These are phyloP conservation scores for Rhytidiadelphus loreus DNA, from an alignment of 225 moss, liverwort and hornwort species.

Conservation along the genomic window DNA sequence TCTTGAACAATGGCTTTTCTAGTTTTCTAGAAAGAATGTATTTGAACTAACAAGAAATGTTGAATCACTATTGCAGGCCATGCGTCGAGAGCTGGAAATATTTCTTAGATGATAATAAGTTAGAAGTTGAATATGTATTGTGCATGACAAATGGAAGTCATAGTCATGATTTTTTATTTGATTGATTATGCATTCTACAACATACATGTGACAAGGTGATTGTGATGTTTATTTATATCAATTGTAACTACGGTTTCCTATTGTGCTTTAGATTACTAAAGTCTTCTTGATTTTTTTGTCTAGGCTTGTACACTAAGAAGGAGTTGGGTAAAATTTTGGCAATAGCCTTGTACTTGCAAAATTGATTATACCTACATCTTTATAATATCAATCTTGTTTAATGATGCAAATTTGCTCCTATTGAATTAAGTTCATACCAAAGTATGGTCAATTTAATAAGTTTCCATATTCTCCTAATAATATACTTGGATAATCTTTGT, in stretches of 20 bases:
- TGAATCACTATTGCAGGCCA: conserved; percentile 19
- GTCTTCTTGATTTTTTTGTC: not conserved
- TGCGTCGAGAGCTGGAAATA: conserved; percentile 64
- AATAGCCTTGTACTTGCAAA: not conserved
- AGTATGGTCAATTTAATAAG: too few species aligned
- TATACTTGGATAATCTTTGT: not conserved
- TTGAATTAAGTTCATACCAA: not conserved
- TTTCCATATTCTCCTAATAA: too few species aligned
- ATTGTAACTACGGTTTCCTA: not conserved
- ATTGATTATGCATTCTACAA: not conserved
- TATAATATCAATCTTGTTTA: not conserved
- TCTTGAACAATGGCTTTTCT: not conserved
- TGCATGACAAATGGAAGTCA: not conserved
- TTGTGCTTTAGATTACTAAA: not conserved
- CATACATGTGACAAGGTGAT: too few species aligned
- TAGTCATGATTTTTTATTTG: not conserved
- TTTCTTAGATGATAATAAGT: conserved; percentile 31
- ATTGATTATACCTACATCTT: not conserved
- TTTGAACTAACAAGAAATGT: not conserved
- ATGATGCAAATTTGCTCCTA: not conserved
- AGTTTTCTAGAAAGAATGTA: not conserved
- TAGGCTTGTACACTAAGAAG: accelerated
- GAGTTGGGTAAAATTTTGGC: not conserved
- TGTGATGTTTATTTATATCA: not conserved
- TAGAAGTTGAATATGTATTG: not conserved